phyloP scores from a whole-genome alignment of 106 monocot genomes.

The Hemerocallis citrina region DNA sequence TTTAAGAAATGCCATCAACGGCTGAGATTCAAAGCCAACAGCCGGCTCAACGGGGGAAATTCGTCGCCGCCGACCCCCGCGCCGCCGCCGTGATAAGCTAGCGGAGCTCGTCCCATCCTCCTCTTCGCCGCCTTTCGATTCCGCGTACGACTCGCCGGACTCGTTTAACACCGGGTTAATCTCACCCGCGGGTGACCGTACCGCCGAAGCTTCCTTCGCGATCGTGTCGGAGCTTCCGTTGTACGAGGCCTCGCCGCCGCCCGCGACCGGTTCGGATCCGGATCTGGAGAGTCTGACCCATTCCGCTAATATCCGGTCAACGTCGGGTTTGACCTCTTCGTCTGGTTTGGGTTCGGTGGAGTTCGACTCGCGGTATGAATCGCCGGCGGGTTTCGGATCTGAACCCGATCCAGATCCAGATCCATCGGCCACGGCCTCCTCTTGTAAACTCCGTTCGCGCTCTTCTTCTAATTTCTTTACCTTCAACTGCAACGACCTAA shows the following conservation, averaged over 20 bases:
- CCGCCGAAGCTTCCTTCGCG: conserved; percentile 15
- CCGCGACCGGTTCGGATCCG: conserved; percentile 4
- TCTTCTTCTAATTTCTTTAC: conserved; percentile 39
- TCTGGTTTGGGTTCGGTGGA: conserved; percentile 31
- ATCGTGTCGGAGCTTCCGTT: conserved; percentile 63
- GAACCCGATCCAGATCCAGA: no score
- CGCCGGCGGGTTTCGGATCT: no score
- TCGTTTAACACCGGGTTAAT: conserved; percentile 1
- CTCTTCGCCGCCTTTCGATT: conserved; percentile 21
- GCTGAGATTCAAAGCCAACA: conserved; percentile 33
- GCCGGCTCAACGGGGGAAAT: conserved; percentile 3
- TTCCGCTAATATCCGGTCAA: conserved; percentile 2
- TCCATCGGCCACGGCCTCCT: no score
- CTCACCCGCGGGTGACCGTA: background rate
- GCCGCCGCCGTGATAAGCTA: conserved; percentile 40
- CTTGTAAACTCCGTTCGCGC: conserved; percentile 18
- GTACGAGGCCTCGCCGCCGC: conserved; percentile 33
- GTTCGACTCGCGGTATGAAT: conserved; percentile 62
- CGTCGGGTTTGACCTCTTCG: conserved; percentile 1
- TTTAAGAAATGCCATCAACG: conserved; percentile 50
- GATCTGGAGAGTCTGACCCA: conserved; percentile 2
- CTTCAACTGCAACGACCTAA: conserved; percentile 57
- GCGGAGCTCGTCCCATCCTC: conserved; percentile 51
- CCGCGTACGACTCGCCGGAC: conserved; percentile 45
- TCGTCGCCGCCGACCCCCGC: conserved; percentile 2